phyloP scores from a whole-genome alignment of 345 rosid species.

The Syzygium grande region DNA sequence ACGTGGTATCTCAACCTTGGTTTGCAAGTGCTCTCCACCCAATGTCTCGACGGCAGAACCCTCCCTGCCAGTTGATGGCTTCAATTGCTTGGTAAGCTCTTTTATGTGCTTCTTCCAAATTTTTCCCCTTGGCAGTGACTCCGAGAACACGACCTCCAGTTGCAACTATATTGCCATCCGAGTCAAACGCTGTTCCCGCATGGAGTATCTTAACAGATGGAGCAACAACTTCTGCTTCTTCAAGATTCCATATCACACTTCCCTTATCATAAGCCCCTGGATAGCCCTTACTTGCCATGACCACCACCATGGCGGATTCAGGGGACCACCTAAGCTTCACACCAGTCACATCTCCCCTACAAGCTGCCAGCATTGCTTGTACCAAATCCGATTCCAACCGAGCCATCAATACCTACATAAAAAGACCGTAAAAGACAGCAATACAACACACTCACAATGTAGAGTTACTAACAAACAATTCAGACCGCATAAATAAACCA shows the following conservation, averaged over 20 bases:
- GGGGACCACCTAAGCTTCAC: constrained; percentile 77
- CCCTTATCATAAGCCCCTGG: constrained; percentile 85
- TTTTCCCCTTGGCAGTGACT: constrained; percentile 63
- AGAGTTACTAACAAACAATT: neutral
- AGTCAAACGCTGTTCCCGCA: constrained; percentile 66
- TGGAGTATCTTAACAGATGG: constrained; percentile 66
- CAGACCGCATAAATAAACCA: neutral
- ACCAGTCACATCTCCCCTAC: constrained; percentile 57
- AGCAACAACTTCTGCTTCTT: constrained; percentile 61
- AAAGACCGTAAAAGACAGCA: neutral
- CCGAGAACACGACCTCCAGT: constrained; percentile 90
- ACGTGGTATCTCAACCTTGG: constrained; percentile 1
- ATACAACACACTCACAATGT: neutral
- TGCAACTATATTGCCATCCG: constrained; percentile 52
- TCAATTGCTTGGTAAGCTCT: constrained; percentile 61
- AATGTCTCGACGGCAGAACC: constrained; percentile 69
- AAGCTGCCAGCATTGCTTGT: constrained; percentile 73
- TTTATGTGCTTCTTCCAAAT: constrained; percentile 69
- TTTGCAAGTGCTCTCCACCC: constrained; percentile 82
- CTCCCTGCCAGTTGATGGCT: constrained; percentile 75
- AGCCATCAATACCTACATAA: constrained; percentile 68
- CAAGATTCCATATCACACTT: constrained; percentile 49
- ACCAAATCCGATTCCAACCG: constrained; percentile 78
- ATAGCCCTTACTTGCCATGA: constrained; percentile 94
- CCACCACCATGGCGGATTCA: constrained; percentile 86